Conservation (phyloP, 2,329 filamentous ascomycete species). For the Hypomyces rosellus region DNA sequence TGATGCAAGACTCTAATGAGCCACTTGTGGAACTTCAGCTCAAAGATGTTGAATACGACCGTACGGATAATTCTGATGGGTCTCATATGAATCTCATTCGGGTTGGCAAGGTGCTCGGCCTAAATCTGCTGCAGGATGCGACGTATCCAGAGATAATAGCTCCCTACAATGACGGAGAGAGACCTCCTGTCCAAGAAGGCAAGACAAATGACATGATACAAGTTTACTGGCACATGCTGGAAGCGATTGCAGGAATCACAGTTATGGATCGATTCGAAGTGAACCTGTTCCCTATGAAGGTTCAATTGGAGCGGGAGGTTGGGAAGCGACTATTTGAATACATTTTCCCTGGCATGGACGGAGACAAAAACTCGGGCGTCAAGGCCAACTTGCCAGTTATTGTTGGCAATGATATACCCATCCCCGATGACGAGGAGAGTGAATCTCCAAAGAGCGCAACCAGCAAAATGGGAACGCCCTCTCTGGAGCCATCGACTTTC, state of each 20-base stretch:
- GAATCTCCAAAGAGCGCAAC: slow-evolving; percentile 35
- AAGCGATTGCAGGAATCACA: slow-evolving; percentile 94
- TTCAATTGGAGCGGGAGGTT: slow-evolving; percentile 88
- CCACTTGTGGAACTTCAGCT: slow-evolving; percentile 91
- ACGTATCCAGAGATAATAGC: slow-evolving; percentile 95
- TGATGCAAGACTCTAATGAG: slow-evolving; percentile 80
- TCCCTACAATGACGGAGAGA: slow-evolving; percentile 69
- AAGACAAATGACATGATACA: slow-evolving; percentile 72
- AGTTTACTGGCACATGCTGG: slow-evolving; percentile 96
- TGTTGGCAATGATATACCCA: slow-evolving; percentile 32
- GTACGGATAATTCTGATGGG: slow-evolving; percentile 93
- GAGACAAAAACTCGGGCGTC: slow-evolving; percentile 38
- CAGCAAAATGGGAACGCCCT: slow-evolving; percentile 30
- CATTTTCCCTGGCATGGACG: slow-evolving; percentile 81
- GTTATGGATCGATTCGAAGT: slow-evolving; percentile 98
- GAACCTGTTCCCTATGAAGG: slow-evolving; percentile 83
- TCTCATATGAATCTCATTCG: slow-evolving; percentile 92
- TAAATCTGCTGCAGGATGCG: slow-evolving; percentile 84
- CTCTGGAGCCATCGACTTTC: slow-evolving; percentile 40
- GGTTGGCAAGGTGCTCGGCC: slow-evolving; percentile 77
- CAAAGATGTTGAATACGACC: slow-evolving; percentile 83
- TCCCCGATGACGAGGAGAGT: slow-evolving; percentile 43
- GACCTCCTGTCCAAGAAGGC: slow-evolving; percentile 33
- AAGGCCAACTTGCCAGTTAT: slow-evolving; percentile 58
- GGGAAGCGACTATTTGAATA: slow-evolving; percentile 94